These are phyloP conservation scores for Pleurotus citrinopileatus DNA, from an alignment of 768 basidiomycete species.

Conservation along the genomic window DNA sequence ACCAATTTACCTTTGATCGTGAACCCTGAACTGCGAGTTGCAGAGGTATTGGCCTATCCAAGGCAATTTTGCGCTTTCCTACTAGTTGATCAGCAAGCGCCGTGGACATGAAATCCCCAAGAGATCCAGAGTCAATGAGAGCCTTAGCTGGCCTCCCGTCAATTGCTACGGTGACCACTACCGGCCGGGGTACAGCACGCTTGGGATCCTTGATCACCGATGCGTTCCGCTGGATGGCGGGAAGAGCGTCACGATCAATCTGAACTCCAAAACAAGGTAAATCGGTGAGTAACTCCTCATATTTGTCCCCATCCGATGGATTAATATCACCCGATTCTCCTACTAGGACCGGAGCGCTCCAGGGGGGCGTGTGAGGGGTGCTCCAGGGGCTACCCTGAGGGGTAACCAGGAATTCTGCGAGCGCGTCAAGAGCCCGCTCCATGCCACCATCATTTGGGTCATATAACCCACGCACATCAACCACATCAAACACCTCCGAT, in stretches of 20 bases:
- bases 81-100: conserved; percentile 34
- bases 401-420: not conserved
- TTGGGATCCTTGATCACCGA: conserved; percentile 16
- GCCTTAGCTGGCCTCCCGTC: conserved; percentile 31
- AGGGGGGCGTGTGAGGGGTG: too few relatives aligned
- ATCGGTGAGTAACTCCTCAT: too few relatives aligned
- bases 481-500: too few relatives aligned
- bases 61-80: conserved; percentile 13
- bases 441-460: too few relatives aligned
- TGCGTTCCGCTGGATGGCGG: conserved; percentile 22
- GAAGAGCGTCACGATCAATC: not conserved
- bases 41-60: conserved; percentile 29
- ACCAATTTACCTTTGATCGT: conserved; percentile 29
- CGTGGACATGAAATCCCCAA: conserved; percentile 39
- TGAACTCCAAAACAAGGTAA: not conserved
- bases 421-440: not conserved
- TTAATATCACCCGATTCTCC: too few relatives aligned
- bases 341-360: too few relatives aligned
- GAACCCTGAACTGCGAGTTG: conserved; percentile 42
- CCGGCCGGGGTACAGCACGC: conserved; percentile 25
- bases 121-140: conserved; percentile 34
- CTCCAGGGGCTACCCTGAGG: too few relatives aligned
- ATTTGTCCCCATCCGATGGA: too few relatives aligned
- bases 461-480: not conserved
- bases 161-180: conserved; percentile 26